A percentile compares a stretch with the other conserved stretches of the same genome.
phyloP scores from a whole-genome alignment of 2,329 filamentous ascomycete species.

The Fusarium fracticaudum region DNA sequence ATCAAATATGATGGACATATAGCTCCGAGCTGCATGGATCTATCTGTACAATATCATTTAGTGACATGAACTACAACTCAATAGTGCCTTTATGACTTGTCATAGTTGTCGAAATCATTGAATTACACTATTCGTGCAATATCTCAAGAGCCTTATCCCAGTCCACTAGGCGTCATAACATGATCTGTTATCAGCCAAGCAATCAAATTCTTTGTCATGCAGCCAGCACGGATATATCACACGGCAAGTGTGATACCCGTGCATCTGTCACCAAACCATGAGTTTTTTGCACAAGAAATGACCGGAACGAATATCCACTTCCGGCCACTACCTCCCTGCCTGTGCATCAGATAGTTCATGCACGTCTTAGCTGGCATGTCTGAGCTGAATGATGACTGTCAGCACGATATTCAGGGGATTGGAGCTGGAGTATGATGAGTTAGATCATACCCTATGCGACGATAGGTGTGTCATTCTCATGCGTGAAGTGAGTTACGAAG shows the following conservation, averaged over 20 bases:
- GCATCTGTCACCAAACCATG: constrained; percentile 12
- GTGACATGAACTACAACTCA: background rate
- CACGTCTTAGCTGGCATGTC: constrained; percentile 6
- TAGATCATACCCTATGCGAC: background rate
- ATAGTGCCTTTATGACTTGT: constrained; percentile 1
- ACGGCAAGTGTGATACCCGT: constrained; percentile 16
- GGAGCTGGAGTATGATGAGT: background rate
- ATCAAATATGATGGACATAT: background rate
- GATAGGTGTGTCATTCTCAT: background rate
- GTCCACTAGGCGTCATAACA: background rate
- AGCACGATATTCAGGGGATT: constrained; percentile 11
- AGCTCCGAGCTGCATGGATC: background rate
- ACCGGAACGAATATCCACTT: background rate
- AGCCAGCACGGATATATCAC: constrained; percentile 7
- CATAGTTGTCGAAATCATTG: background rate
- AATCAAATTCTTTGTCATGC: constrained; percentile 9
- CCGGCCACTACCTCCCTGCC: background rate
- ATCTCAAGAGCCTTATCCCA: background rate
- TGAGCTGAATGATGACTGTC: background rate
- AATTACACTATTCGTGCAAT: background rate
- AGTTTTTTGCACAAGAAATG: background rate
- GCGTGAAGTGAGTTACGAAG: background rate
- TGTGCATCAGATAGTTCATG: constrained; percentile 16
- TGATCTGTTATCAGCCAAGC: background rate
- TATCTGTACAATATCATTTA: background rate